These are phyloP conservation scores for Lachnellula subtilissima DNA, from an alignment of 2,329 filamentous ascomycete species.

Conservation along the genomic window DNA sequence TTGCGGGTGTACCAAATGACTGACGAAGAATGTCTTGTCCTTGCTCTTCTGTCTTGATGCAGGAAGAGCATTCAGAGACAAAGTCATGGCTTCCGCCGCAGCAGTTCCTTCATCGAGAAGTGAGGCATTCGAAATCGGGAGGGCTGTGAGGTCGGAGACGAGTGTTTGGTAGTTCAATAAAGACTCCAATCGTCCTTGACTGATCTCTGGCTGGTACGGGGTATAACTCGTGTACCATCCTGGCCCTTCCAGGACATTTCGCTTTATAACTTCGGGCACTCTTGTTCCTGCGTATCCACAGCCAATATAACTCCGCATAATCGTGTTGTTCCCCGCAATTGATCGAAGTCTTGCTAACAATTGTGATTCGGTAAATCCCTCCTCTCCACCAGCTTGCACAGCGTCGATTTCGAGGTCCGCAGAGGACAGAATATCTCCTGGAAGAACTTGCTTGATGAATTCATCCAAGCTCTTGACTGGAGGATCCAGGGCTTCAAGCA, in stretches of 20 bases:
- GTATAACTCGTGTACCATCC: conserved; percentile 99
- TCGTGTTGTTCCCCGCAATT: conserved; percentile 55
- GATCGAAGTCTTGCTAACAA: conserved; percentile 48
- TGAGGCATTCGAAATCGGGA: conserved; percentile 86
- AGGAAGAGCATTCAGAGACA: conserved; percentile 75
- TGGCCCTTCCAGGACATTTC: conserved; percentile 87
- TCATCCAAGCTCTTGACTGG: conserved; percentile 70
- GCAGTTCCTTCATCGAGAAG: conserved; percentile 88
- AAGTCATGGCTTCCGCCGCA: conserved; percentile 91
- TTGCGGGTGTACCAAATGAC: conserved; percentile 75
- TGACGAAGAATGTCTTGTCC: conserved; percentile 80
- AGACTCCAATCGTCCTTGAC: conserved; percentile 87
- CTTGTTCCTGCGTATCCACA: conserved; percentile 84
- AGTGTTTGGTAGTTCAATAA: conserved; percentile 94
- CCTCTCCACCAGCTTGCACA: conserved; percentile 32
- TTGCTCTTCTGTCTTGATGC: conserved; percentile 65
- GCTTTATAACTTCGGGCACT: conserved; percentile 83
- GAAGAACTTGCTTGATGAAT: conserved; percentile 81
- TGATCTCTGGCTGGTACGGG: conserved; percentile 95
- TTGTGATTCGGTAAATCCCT: conserved; percentile 50
- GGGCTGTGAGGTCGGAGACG: conserved; percentile 78
- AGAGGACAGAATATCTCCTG: conserved; percentile 68
- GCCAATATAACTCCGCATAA: conserved; percentile 69
- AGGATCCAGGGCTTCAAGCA: conserved; percentile 76
- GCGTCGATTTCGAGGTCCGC: conserved; percentile 54